Base-by-base conservation (phyloP, 805 yeast genomes). In the Starmerella bacillaris region DNA sequence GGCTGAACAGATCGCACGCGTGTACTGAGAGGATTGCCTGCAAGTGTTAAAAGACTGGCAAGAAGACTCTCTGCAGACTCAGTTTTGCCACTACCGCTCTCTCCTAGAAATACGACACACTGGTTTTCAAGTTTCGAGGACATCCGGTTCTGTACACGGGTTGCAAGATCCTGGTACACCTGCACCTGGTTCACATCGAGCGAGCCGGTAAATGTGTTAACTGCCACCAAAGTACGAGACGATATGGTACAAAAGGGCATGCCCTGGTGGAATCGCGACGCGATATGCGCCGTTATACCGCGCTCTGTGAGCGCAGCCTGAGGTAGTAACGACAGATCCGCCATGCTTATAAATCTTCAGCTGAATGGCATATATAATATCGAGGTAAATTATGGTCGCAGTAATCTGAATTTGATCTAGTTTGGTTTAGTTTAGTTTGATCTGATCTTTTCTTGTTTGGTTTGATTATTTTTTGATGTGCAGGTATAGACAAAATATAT, bases 201-300 rank as follows among this genome's bases (percentile, higher is more conserved):
- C 14, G 57, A 51, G 26, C 38, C 35, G 8, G 51, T 36, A 38
- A 51, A 58, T 4, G 64, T 59, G 43, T 59, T 59, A 33, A 60
- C 41, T 8, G 62, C 57, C 22, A 59, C 51, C 35, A 59, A 47
- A 21, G 60, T 42, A 19, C 60, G 55, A 6, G 59, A 42, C 5
- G 63, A 56, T 21, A 59, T 46, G 20, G 58, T 47, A 16, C 56
- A 51, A 39, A 54, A 54, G n/a, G 64, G 61, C 46, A 55, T 46
- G 18, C 61, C 63, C 40, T 56, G 59, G 42, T 60, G 62, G 45
- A 46, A 59, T 29, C 63, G 45, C 27, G 63, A 57, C 18, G 64
- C 64, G 21, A 59, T 49, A 36, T 60, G 64, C 12, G 63, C 57
- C 18, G 64, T 59, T 33, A 59, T 47, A 27, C 54, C 60, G 33